Evolutionary conservation across 345 rosid genomes (phyloP).

Genomic region (Hibiscus syriacus): DNA sequence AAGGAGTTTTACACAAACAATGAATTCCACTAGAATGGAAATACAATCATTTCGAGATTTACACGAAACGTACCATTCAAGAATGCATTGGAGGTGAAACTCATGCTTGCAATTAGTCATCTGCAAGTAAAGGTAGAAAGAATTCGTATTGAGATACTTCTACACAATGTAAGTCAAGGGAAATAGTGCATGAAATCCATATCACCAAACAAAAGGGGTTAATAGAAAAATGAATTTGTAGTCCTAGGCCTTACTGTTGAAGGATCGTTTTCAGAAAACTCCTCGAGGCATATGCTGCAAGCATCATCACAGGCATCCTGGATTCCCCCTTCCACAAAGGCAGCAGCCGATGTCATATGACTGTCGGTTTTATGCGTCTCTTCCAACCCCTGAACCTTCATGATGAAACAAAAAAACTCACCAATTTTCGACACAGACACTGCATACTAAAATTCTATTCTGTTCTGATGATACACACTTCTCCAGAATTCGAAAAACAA

Average conservation of each 20-base stretch:
- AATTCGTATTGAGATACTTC: slow-evolving; percentile 1
- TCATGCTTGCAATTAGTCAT: no score
- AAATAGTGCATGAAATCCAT: no score
- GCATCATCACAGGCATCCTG: no score
- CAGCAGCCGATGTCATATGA: slow-evolving; percentile 53
- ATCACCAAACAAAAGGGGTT: no score
- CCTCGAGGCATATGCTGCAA: no score
- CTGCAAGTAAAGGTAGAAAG: slow-evolving; percentile 23
- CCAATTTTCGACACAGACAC: not conserved
- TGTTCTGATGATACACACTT: no score
- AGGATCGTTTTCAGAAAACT: slow-evolving; percentile 53
- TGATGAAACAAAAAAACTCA: not conserved
- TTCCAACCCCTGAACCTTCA: slow-evolving; percentile 37
- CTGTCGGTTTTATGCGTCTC: slow-evolving; percentile 27
- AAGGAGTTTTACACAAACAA: no score
- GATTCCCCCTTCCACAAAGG: slow-evolving; percentile 74
- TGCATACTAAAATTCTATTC: not conserved
- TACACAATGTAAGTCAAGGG: no score
- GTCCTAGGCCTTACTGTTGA: slow-evolving; percentile 34
- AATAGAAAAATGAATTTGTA: no score
- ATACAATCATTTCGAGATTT: no score
- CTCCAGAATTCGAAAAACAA: not conserved
- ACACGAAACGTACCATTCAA: no score
- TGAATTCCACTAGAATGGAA: not conserved
- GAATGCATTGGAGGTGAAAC: no score